phyloP scores from a whole-genome alignment of 257 asterid species.

The Capsicum pubescens region DNA sequence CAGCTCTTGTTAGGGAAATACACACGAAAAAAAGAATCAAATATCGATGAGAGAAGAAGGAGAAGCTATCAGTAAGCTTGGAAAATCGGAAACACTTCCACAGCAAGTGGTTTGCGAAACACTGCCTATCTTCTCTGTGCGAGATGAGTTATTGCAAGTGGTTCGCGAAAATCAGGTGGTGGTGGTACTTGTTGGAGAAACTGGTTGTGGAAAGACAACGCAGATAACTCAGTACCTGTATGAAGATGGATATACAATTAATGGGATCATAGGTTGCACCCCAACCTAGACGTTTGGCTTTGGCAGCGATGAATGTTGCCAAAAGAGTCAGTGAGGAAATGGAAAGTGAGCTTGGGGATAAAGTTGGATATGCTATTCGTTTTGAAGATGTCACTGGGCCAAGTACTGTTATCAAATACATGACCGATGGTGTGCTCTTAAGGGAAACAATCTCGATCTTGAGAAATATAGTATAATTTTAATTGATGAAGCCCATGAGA shows the following conservation, averaged over 20 bases:
- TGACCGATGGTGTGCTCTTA: constrained; percentile 97
- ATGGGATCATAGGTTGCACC: constrained; percentile 90
- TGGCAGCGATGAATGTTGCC: constrained; percentile 98
- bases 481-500: constrained; percentile 99
- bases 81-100: constrained; percentile 65
- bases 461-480: constrained; percentile 85
- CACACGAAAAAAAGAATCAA: constrained; percentile 78
- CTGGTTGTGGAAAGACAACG: constrained; percentile 98
- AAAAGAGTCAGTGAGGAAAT: constrained; percentile 97
- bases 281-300: constrained; percentile 97
- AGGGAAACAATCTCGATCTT: constrained; percentile 88
- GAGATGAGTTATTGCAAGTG: constrained; percentile 94
- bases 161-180: constrained; percentile 91
- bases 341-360: constrained; percentile 87
- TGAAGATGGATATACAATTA: constrained; percentile 78
- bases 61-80: constrained; percentile 70
- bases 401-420: constrained; percentile 89
- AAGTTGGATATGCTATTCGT: constrained; percentile 93
- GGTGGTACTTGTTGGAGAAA: constrained; percentile 91
- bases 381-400: constrained; percentile 94
- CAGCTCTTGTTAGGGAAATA: constrained; percentile 78
- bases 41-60: constrained; percentile 53
- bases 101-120: constrained; percentile 81
- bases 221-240: constrained; percentile 92
- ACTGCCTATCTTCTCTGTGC: constrained; percentile 85